phyloP scores from a whole-genome alignment of 2,329 filamentous ascomycete genomes.

The Stemphylium beticola region DNA sequence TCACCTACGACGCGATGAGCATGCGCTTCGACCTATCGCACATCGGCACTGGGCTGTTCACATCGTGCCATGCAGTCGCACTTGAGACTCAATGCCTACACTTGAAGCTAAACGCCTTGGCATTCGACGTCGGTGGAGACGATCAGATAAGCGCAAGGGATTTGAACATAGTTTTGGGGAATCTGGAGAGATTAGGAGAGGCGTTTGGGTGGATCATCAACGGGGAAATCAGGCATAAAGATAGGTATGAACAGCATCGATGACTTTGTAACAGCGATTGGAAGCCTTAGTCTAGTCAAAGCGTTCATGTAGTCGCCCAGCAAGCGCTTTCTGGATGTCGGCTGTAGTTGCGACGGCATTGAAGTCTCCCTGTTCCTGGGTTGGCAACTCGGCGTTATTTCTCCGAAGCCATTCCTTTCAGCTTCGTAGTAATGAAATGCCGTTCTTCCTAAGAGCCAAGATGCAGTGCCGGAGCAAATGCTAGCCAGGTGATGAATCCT shows the following conservation, averaged over 20 bases:
- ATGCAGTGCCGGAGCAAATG: too few species aligned
- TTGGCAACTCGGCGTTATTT: too few species aligned
- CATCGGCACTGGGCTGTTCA: slow-evolving; percentile 21
- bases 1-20: slow-evolving; percentile 3
- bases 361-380: too few species aligned
- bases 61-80: slow-evolving; percentile 18
- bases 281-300: too few species aligned
- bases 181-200: neutral
- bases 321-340: too few species aligned
- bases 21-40: slow-evolving; percentile 16
- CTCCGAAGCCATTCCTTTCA: too few species aligned
- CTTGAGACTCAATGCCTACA: slow-evolving; percentile 19
- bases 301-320: too few species aligned
- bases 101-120: slow-evolving; percentile 15
- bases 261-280: too few species aligned
- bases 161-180: neutral
- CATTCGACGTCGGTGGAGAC: neutral
- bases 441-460: too few species aligned
- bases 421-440: too few species aligned
- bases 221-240: neutral
- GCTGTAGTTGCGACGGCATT: too few species aligned
- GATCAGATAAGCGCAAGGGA: neutral
- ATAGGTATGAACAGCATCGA: neutral
- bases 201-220: neutral
- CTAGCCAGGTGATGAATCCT: too few species aligned